Conservation (phyloP, 805 yeast genomes). For the Hermanozyma aechmeae region DNA sequence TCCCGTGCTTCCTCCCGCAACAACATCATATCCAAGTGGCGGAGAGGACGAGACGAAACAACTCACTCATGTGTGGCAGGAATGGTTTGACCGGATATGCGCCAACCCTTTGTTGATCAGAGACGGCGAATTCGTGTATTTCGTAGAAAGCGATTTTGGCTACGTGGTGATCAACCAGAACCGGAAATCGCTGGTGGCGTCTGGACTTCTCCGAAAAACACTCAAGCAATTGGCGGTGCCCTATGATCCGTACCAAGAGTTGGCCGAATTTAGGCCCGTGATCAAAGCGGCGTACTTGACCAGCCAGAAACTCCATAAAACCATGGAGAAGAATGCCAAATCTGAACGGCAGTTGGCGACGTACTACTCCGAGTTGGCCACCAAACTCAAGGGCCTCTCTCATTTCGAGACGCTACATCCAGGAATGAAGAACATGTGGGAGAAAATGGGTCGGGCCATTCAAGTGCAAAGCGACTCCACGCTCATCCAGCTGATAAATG, state of each 20-base stretch:
- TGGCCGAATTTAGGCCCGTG: conserved; percentile 80
- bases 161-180: conserved; percentile 54
- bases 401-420: conserved; percentile 41
- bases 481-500: conserved; percentile 60
- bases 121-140: conserved; percentile 82
- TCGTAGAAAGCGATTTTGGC: conserved; percentile 68
- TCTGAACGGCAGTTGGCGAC: conserved; percentile 42
- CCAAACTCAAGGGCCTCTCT: conserved; percentile 30
- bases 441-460: conserved; percentile 60
- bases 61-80: conserved; percentile 54
- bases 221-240: conserved; percentile 90
- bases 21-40: conserved; percentile 72
- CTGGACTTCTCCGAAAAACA: conserved; percentile 82
- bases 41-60: conserved; percentile 69
- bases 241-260: conserved; percentile 71
- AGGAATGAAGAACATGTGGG: conserved; percentile 75
- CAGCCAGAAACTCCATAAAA: conserved; percentile 44
- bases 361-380: conserved; percentile 39
- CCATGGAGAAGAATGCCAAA: conserved; percentile 47
- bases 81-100: conserved; percentile 75
- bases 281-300: conserved; percentile 65
- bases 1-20: conserved; percentile 74
- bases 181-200: conserved; percentile 53
- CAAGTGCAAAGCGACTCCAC: conserved; percentile 69
- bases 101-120: conserved; percentile 70